These are phyloP conservation scores for Kuraishia borneana DNA, from an alignment of 805 yeast genomes.

Conservation along the genomic window DNA sequence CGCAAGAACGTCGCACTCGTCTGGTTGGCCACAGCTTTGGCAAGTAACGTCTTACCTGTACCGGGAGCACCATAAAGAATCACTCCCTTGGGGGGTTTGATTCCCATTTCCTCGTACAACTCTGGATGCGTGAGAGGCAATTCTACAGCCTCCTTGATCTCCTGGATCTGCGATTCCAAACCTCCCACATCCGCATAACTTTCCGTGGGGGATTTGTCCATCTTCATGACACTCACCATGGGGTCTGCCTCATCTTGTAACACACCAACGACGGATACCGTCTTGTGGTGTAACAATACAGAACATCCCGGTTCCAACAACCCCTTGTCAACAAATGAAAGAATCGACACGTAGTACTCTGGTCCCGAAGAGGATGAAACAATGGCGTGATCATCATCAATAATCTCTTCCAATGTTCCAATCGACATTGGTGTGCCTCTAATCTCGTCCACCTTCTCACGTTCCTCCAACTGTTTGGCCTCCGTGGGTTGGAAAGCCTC, in stretches of 20 bases:
- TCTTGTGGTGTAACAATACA: constrained; percentile 88
- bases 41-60: constrained; percentile 90
- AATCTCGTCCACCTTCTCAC: constrained; percentile 88
- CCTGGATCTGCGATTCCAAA: constrained; percentile 89
- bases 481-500: constrained; percentile 94
- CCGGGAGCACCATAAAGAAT: constrained; percentile 97
- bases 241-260: constrained; percentile 97
- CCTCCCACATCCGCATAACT: constrained; percentile 97
- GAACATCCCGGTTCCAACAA: constrained; percentile 95
- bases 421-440: constrained; percentile 95
- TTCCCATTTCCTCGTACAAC: constrained; percentile 96
- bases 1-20: constrained; percentile 93
- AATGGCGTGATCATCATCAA: constrained; percentile 98
- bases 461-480: constrained; percentile 91
- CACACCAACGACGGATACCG: constrained; percentile 96
- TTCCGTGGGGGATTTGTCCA: constrained; percentile 96
- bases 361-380: constrained; percentile 95
- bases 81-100: constrained; percentile 97
- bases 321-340: constrained; percentile 95
- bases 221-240: constrained; percentile 93
- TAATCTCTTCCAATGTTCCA: constrained; percentile 93
- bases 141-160: constrained; percentile 94
- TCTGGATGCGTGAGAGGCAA: constrained; percentile 95
- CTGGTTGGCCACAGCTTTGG: constrained; percentile 97
- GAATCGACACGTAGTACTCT: constrained; percentile 90